A percentile compares a stretch with the other conserved stretches of the same genome.
These are phyloP conservation scores for Pontederia paniculata DNA, from an alignment of 176 grass and related monocot species.

Conservation along the genomic window DNA sequence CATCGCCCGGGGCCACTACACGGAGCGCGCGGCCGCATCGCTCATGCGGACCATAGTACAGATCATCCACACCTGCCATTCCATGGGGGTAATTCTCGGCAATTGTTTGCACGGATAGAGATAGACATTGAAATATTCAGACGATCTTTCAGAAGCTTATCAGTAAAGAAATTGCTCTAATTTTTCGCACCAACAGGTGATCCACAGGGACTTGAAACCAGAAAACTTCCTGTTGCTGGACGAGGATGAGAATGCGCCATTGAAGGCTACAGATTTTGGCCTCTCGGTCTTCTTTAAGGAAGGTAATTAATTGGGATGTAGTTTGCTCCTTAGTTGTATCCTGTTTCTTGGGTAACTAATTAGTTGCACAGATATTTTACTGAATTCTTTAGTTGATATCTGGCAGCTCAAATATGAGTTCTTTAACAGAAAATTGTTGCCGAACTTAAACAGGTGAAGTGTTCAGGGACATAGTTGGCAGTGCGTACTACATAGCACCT, in stretches of 20 bases:
- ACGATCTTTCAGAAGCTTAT: too few species aligned
- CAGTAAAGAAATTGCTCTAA: too few species aligned
- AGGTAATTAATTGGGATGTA: not conserved
- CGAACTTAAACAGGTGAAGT: not conserved
- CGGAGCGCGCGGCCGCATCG: too few species aligned
- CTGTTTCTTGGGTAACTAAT: not conserved
- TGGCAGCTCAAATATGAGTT: not conserved
- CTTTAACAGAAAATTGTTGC: not conserved
- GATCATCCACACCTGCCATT: too few species aligned
- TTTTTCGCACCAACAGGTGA: not conserved
- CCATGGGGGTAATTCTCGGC: too few species aligned
- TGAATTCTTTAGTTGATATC: too few species aligned
- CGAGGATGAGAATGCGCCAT: constrained; percentile 1
- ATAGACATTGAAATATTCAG: too few species aligned
- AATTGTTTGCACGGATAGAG: too few species aligned
- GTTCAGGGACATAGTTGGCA: constrained; percentile 10
- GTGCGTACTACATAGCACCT: constrained; percentile 16
- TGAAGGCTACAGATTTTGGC: constrained; percentile 15
- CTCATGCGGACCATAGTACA: too few species aligned
- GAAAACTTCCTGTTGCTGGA: constrained; percentile 15
- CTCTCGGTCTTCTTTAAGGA: constrained; percentile 14
- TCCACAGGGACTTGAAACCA: constrained; percentile 16
- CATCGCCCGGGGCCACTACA: too few species aligned
- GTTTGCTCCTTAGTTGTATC: not conserved
- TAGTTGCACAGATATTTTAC: too few species aligned